Evolutionary conservation across 2,329 filamentous ascomycete species (phyloP), one percentile per base, ranked within the genome.

Genomic region (Penicillium thymicola): DNA sequence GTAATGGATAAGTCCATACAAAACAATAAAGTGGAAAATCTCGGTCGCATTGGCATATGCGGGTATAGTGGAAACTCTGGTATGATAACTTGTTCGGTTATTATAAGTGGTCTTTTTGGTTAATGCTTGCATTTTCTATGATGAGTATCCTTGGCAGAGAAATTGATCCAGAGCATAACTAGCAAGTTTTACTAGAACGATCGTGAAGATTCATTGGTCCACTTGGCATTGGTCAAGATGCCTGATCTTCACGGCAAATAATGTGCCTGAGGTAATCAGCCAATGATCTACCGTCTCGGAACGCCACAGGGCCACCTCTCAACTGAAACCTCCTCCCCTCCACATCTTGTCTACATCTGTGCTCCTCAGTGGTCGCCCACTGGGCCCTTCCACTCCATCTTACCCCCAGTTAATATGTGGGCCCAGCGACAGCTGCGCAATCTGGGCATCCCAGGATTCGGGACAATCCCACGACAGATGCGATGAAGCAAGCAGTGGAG

Each of bases 401-500:
- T 45, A 11, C 46, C n/a, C 13, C 41, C 34, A 45, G 37, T 43
- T 23, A 54, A 18, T n/a, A 34, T 41, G 32, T 13, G 18, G 34
- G 30, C n/a, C 23, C 23, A 43, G 23, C 13, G 23, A 28, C 30
- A n/a, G 23, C 32, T 36, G 38, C 38, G 3, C 37, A 23, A 47
- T 18, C 16, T 18, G 25, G 18, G 9, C 36, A 55, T 55, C 42
- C 28, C 16, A 41, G 2, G 11, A 46, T 41, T 27, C n/a, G 3
- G 36, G 2, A 28, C 16, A 40, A 45, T 45, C n/a, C 16, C 28
- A 28, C 5, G 13, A 52, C 21, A 30, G 38, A 25, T 3, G 37
- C 51, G 42, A 57, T 56, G 57, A n/a, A n/a, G n/a, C n/a, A 56
- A 57, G 54, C 53, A 51, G 62, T 64, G 59, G 64, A 54, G 55